Percentiles rank a stretch among this genome's conserved stretches.
These are phyloP conservation scores for Coemansia sp. DNA, from an alignment of 192 early-diverging fungal species.

Conservation along the genomic window DNA sequence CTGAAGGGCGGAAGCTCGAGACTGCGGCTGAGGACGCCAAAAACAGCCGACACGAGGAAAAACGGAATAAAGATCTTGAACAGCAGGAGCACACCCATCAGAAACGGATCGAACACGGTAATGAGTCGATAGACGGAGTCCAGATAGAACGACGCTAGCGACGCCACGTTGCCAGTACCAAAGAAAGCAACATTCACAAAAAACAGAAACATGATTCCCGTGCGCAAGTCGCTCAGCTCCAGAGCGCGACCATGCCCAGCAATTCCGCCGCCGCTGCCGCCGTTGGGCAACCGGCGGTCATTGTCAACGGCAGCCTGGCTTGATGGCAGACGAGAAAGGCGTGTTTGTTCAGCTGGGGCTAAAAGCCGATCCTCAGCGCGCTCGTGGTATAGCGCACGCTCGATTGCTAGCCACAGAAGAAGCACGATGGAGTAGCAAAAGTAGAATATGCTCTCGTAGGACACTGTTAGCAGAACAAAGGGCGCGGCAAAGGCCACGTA, in stretches of 20 bases:
- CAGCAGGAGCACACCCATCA: conserved; percentile 83
- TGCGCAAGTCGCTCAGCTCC: conserved; percentile 60
- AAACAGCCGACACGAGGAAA: conserved; percentile 82
- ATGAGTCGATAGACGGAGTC: conserved; percentile 87
- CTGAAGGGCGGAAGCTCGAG: conserved; percentile 83
- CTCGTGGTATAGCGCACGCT: conserved; percentile 58
- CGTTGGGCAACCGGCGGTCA: not conserved
- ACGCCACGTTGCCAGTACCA: conserved; percentile 95
- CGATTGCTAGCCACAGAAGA: conserved; percentile 76
- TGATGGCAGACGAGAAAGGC: conserved; percentile 34
- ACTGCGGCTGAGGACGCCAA: conserved; percentile 73
- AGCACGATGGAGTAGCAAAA: conserved; percentile 73
- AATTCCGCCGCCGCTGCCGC: conserved; percentile 1
- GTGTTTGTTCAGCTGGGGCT: conserved; percentile 26
- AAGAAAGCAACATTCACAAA: conserved; percentile 95
- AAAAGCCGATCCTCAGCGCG: conserved; percentile 41
- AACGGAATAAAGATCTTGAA: conserved; percentile 94
- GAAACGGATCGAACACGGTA: conserved; percentile 87
- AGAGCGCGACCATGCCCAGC: conserved; percentile 42
- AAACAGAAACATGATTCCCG: conserved; percentile 77
- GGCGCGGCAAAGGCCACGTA: conserved; percentile 85
- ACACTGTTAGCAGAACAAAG: conserved; percentile 85
- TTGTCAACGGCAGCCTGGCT: not conserved
- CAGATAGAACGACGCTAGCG: conserved; percentile 80
- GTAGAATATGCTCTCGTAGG: conserved; percentile 89